These are phyloP conservation scores for Rasamsonia emersonii DNA, from an alignment of 2,329 filamentous ascomycete species.

Conservation along the genomic window DNA sequence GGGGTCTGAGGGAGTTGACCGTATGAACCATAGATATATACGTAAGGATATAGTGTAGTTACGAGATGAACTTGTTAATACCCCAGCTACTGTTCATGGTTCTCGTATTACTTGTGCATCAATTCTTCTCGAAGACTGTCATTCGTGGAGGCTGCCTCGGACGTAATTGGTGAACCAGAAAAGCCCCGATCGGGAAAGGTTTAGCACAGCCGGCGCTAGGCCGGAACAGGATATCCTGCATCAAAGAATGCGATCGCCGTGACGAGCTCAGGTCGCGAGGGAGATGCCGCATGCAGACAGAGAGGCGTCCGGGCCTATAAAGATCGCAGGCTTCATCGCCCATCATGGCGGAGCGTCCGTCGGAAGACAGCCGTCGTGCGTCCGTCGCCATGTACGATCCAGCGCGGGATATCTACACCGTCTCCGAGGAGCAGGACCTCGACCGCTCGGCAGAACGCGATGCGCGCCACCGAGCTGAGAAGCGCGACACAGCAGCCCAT, in stretches of 20 bases:
- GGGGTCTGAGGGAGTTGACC: slow-evolving; percentile 1
- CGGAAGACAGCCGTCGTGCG: slow-evolving; percentile 8
- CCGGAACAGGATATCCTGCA: slow-evolving; percentile 3
- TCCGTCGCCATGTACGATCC: slow-evolving; percentile 23
- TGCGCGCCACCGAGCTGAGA: slow-evolving; percentile 2
- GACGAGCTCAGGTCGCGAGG: too few species aligned
- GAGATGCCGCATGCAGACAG: slow-evolving; percentile 1
- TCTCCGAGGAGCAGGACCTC: slow-evolving; percentile 15
- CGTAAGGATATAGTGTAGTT: too few species aligned
- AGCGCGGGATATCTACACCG: slow-evolving; percentile 24
- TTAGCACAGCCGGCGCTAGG: slow-evolving; percentile 8
- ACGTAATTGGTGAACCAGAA: too few species aligned
- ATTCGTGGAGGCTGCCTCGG: slow-evolving; percentile 1
- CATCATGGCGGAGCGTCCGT: slow-evolving; percentile 6
- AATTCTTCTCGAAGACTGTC: too few species aligned
- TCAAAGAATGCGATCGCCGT: slow-evolving; percentile 2
- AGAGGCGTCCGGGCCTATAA: too few species aligned
- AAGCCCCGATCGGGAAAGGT: slow-evolving; percentile 3
- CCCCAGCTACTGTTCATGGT: too few species aligned
- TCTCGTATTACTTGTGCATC: too few species aligned
- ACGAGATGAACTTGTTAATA: too few species aligned
- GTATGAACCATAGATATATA: too few species aligned
- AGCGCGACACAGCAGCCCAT: slow-evolving; percentile 4
- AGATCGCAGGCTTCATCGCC: slow-evolving; percentile 6
- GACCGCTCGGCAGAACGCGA: slow-evolving; percentile 15